These are phyloP conservation scores for Naganishia onofrii DNA, from an alignment of 768 basidiomycete genomes.

Conservation along the genomic window DNA sequence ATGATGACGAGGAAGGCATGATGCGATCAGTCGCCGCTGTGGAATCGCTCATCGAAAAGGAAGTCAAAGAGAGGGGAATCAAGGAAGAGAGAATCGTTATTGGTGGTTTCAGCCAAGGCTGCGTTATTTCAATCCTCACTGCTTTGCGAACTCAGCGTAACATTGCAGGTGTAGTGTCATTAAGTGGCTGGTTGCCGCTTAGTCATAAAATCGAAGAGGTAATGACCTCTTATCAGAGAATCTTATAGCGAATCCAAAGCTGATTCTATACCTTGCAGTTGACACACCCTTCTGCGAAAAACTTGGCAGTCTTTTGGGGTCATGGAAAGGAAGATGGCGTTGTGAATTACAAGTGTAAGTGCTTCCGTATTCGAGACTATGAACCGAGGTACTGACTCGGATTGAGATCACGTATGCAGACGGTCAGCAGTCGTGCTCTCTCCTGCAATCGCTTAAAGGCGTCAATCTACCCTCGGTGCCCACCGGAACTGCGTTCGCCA, in stretches of 20 bases:
- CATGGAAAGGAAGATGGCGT: conserved; percentile 76
- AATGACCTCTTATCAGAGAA: conserved; percentile 36
- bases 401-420: not conserved
- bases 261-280: conserved; percentile 63
- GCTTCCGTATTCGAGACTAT: not conserved
- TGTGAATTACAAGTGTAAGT: conserved; percentile 60
- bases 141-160: conserved; percentile 67
- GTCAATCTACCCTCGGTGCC: conserved; percentile 56
- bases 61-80: conserved; percentile 66
- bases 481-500: conserved; percentile 36
- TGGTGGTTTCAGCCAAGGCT: conserved; percentile 87
- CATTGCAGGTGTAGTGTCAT: conserved; percentile 67
- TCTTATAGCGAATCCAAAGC: conserved; percentile 58
- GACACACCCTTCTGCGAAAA: conserved; percentile 61
- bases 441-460: conserved; percentile 55
- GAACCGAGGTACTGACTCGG: not conserved
- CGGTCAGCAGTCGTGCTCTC: conserved; percentile 59
- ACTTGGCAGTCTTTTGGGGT: conserved; percentile 79
- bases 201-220: conserved; percentile 58
- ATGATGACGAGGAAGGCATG: conserved; percentile 78
- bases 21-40: conserved; percentile 63
- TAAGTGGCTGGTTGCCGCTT: conserved; percentile 80
- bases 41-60: conserved; percentile 68
- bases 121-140: conserved; percentile 69
- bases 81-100: conserved; percentile 70